These are phyloP conservation scores for Alternaria hordeiaustralica DNA, from an alignment of 2,329 filamentous ascomycete genomes.

Conservation along the genomic window DNA sequence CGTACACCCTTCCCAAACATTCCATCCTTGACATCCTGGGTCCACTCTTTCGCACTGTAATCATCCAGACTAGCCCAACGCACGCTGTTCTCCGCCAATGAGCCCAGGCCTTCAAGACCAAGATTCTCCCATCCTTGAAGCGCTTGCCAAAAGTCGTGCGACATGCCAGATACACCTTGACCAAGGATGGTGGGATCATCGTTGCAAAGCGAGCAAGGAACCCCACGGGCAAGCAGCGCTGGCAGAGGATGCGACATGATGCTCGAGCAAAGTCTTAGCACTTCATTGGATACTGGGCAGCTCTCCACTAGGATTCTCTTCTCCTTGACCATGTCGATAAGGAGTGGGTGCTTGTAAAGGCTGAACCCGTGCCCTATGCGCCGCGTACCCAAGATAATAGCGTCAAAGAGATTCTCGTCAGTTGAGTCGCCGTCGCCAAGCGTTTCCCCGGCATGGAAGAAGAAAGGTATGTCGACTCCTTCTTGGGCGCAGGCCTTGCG, in stretches of 20 bases:
- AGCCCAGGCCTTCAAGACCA: constrained; percentile 83
- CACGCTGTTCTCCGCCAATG: constrained; percentile 90
- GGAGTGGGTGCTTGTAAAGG: constrained; percentile 87
- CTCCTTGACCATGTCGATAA: constrained; percentile 87
- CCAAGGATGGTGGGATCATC: constrained; percentile 91
- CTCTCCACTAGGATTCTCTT: constrained; percentile 87
- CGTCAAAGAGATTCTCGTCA: constrained; percentile 88
- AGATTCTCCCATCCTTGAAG: constrained; percentile 92
- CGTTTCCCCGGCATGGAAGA: constrained; percentile 92
- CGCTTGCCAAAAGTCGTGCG: constrained; percentile 93
- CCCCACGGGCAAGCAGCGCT: constrained; percentile 81
- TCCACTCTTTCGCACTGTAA: constrained; percentile 73
- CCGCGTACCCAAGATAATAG: constrained; percentile 82
- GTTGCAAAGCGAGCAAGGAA: constrained; percentile 83
- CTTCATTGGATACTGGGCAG: constrained; percentile 90
- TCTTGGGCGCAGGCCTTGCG: constrained; percentile 80
- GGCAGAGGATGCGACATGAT: constrained; percentile 82
- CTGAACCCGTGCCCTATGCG: constrained; percentile 90
- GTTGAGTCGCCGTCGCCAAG: constrained; percentile 78
- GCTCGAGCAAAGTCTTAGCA: constrained; percentile 77
- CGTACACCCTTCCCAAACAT: constrained; percentile 74
- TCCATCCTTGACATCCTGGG: constrained; percentile 74
- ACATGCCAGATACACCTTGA: constrained; percentile 80
- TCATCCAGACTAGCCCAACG: constrained; percentile 91
- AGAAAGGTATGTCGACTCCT: constrained; percentile 85